Percentiles rank a stretch among this genome's conserved stretches.
These are phyloP conservation scores for Candida anglica DNA, from an alignment of 805 yeast species.

Conservation along the genomic window DNA sequence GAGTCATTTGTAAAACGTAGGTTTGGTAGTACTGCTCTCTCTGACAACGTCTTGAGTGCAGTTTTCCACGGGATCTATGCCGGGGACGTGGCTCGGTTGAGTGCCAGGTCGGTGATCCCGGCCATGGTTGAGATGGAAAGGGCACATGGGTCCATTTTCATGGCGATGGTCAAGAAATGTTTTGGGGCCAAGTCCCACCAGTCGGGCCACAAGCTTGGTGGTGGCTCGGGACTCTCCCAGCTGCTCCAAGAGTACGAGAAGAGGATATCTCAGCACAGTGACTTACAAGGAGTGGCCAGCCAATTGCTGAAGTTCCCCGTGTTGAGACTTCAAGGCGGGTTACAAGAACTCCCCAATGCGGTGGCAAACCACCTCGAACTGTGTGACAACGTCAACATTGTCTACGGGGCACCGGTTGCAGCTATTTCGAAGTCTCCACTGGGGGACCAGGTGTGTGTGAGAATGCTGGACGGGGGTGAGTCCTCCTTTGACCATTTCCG, in stretches of 20 bases:
- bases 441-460: too few species aligned
- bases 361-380: conserved; percentile 34
- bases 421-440: too few species aligned
- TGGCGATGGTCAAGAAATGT: conserved; percentile 23
- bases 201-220: not conserved
- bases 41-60: conserved; percentile 69
- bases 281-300: conserved; percentile 31
- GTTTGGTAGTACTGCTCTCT: conserved; percentile 52
- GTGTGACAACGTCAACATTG: conserved; percentile 39
- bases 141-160: conserved; percentile 50
- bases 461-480: conserved; percentile 12
- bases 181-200: conserved; percentile 4
- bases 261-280: conserved; percentile 34
- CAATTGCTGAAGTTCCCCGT: conserved; percentile 55
- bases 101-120: conserved; percentile 61
- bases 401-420: conserved; percentile 21
- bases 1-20: conserved; percentile 64
- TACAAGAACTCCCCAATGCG: conserved; percentile 48
- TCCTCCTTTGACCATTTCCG: conserved; percentile 52
- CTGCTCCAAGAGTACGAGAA: conserved; percentile 29
- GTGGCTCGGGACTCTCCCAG: not conserved
- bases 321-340: conserved; percentile 54
- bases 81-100: conserved; percentile 54
- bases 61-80: conserved; percentile 88
- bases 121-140: conserved; percentile 54